Evolutionary conservation across 108 stramenopile genomes (phyloP), one percentile per base, ranked within the genome.

Genomic region (Cylindrotheca fusiformis): DNA sequence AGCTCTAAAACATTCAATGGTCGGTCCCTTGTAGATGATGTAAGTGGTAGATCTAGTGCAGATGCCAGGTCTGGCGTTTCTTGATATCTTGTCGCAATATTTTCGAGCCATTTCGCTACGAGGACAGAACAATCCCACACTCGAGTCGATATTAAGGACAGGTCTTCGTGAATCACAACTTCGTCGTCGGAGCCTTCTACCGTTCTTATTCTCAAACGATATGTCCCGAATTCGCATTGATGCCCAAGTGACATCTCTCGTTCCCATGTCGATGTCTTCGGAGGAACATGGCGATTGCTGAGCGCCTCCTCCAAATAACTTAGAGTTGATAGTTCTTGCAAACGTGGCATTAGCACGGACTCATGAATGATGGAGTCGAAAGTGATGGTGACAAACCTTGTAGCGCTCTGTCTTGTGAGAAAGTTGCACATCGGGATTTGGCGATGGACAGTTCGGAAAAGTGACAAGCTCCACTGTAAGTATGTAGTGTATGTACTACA

Each of bases 51-150:
- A 2, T 48, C 1, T 20, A 68, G 31, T 18, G 67, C 48, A 8
- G 21, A n/a, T 18, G 14, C 24, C 8, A 68, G 50, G 36, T 53
- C 26, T 32, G 50, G 63, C 36, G 14, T 41, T 41, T 41, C 14
- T 14, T 14, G 36, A 14, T 41, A 6, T 41, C 14, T 41, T 14
- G 14, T 41, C 14, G 36, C 36, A 29, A 33, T 52, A 33, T 68
- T 36, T 36, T 68, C 67, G 5, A 68, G 12, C 57, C 67, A 68
- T 23, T 68, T 68, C 10, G 67, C 50, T 25, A 58, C 59, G 1
- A 59, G 30, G 25, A 57, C 57, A 17, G 67, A 25, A 59, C 67
- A 68, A 59, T 68, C 67, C 67, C 67, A 68, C 50, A 68, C 67
- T 27, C 67, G 47, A 23, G 67, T 52, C 0, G 67, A 41, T 33